Evolutionary conservation across 2,329 filamentous ascomycete genomes (phyloP).

Genomic region (Boeremia lycopersici): DNA sequence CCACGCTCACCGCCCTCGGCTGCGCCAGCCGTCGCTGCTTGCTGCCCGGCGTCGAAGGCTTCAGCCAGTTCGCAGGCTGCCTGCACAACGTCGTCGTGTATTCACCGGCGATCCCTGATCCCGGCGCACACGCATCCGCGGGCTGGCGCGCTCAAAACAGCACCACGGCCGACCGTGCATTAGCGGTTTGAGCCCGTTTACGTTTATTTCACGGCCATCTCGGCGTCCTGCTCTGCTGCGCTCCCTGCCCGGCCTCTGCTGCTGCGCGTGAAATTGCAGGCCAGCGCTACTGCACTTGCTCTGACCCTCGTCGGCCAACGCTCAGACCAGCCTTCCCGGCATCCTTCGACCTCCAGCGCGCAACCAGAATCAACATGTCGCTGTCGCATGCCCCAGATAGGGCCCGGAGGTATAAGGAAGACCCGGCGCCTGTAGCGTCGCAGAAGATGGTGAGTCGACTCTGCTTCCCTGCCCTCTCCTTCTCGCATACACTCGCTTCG

Average conservation of each 20-base stretch:
- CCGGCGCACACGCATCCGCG: constrained; percentile 35
- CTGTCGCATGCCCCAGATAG: constrained; percentile 49
- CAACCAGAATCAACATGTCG: constrained; percentile 50
- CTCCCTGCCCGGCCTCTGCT: constrained; percentile 10
- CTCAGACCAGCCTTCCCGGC: constrained; percentile 42
- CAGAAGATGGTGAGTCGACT: constrained; percentile 52
- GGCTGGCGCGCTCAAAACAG: constrained; percentile 35
- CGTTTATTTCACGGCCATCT: constrained; percentile 48
- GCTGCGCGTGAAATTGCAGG: constrained; percentile 46
- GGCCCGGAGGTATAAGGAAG: constrained; percentile 53
- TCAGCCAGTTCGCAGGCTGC: not conserved
- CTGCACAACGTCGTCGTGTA: constrained; percentile 16
- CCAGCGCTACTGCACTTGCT: constrained; percentile 46
- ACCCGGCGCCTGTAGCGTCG: constrained; percentile 52
- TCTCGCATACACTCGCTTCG: constrained; percentile 30
- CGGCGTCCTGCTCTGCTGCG: constrained; percentile 23
- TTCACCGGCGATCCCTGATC: constrained; percentile 36
- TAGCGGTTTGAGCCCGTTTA: constrained; percentile 47
- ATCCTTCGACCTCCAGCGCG: constrained; percentile 41
- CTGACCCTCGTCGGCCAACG: constrained; percentile 39
- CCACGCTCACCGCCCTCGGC: constrained; percentile 11
- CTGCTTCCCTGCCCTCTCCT: constrained; percentile 40
- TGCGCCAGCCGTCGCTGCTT: constrained; percentile 6
- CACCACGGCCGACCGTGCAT: constrained; percentile 38
- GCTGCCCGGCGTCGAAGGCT: not conserved